Percentiles rank a stretch among this genome's conserved stretches.
Evolutionary conservation across 2,329 filamentous ascomycete genomes (phyloP).

Genomic region (Zymoseptoria ardabiliae): DNA sequence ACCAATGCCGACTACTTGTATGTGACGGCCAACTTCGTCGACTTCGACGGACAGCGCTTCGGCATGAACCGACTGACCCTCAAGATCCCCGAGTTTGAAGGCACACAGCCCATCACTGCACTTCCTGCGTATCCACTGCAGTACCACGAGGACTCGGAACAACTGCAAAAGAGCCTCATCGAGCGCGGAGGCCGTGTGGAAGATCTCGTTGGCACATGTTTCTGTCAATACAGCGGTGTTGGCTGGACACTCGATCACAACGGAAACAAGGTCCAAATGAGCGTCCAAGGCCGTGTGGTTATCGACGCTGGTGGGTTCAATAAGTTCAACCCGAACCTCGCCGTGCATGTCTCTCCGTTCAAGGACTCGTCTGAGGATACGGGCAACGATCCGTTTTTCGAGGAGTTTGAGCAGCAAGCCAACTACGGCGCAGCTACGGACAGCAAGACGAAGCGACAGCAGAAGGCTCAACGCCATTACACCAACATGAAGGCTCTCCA

Average conservation of each 20-base stretch:
- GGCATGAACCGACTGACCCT: slow-evolving; percentile 28
- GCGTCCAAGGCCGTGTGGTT: slow-evolving; percentile 44
- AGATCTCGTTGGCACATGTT: slow-evolving; percentile 42
- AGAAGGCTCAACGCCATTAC: not conserved
- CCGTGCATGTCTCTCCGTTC: slow-evolving; percentile 34
- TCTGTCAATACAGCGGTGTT: slow-evolving; percentile 44
- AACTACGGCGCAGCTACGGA: no score
- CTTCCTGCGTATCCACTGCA: slow-evolving; percentile 40
- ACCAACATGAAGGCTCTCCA: not conserved
- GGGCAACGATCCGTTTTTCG: not conserved
- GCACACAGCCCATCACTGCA: slow-evolving; percentile 37
- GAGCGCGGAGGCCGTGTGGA: slow-evolving; percentile 43
- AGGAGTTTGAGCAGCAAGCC: no score
- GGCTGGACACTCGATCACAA: slow-evolving; percentile 32
- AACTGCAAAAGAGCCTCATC: slow-evolving; percentile 35
- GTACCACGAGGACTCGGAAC: slow-evolving; percentile 36
- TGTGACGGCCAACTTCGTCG: slow-evolving; percentile 26
- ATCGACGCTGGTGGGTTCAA: slow-evolving; percentile 43
- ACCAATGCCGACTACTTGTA: slow-evolving; percentile 13
- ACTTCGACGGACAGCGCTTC: slow-evolving; percentile 34
- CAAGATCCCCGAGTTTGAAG: slow-evolving; percentile 29
- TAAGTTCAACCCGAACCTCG: slow-evolving; percentile 38
- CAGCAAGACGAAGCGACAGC: not conserved
- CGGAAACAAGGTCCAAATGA: slow-evolving; percentile 34
- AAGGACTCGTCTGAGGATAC: not conserved